A percentile compares a stretch with the other conserved stretches of the same genome.
These are phyloP conservation scores for Penicillium sp. DNA, from an alignment of 2,329 filamentous ascomycete genomes.

Conservation along the genomic window DNA sequence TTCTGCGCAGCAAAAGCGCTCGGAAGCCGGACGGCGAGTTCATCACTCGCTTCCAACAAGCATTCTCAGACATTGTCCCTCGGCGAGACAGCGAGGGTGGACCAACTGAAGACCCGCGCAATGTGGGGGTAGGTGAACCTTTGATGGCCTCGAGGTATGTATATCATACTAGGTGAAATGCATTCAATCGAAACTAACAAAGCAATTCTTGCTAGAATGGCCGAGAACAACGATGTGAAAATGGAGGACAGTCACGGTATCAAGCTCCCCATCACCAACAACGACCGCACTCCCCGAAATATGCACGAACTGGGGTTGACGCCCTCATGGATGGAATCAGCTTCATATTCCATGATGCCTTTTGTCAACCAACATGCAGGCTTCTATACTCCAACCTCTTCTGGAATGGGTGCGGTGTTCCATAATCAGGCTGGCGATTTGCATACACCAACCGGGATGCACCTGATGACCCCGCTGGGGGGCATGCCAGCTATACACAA, in stretches of 20 bases:
- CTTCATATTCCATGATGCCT: slow-evolving; percentile 73
- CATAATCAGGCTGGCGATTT: slow-evolving; percentile 82
- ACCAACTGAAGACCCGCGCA: slow-evolving; percentile 18
- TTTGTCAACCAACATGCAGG: slow-evolving; percentile 77
- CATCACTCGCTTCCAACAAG: slow-evolving; percentile 77
- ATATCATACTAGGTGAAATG: not conserved
- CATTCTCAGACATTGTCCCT: slow-evolving; percentile 69
- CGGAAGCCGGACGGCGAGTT: slow-evolving; percentile 86
- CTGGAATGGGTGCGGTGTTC: slow-evolving; percentile 72
- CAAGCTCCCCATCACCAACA: slow-evolving; percentile 56
- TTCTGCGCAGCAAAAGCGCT: slow-evolving; percentile 59
- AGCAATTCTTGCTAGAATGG: not conserved
- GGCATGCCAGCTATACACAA: slow-evolving; percentile 61
- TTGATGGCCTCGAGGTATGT: slow-evolving; percentile 29
- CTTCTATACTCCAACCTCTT: slow-evolving; percentile 86
- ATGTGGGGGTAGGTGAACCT: slow-evolving; percentile 8
- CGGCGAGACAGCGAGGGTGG: slow-evolving; percentile 44
- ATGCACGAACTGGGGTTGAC: slow-evolving; percentile 86
- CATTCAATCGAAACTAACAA: not conserved
- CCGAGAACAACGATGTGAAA: slow-evolving; percentile 39
- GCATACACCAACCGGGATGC: slow-evolving; percentile 74
- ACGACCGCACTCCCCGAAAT: slow-evolving; percentile 78
- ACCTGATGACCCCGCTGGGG: slow-evolving; percentile 79
- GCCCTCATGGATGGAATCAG: slow-evolving; percentile 82
- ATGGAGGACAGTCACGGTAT: slow-evolving; percentile 51